Evolutionary conservation across 2,329 filamentous ascomycete species (phyloP), one percentile per base, ranked within the genome.

Genomic region (Ceratocystis eucalypticola): DNA sequence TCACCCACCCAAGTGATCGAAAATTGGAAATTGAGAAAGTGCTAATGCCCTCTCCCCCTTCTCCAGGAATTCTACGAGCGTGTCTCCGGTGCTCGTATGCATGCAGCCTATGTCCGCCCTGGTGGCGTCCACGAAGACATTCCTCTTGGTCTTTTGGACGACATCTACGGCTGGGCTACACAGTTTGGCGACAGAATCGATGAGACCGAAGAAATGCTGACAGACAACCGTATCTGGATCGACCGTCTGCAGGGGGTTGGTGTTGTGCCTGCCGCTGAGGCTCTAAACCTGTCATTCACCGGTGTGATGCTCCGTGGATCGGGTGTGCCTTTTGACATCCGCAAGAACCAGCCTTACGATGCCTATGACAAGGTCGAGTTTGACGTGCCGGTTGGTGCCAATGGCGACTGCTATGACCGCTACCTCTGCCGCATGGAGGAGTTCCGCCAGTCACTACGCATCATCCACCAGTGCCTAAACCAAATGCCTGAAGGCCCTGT

Each of bases 401-500:
- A 97, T 75, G 94, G 94, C 71, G 94, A 99, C 82, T 99, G 94
- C 84, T 99, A 99, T 80, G 94, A 99, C 79, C 88, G 94, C 73
- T 99, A 99, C 76, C 85, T 99, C 70, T 96, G 92, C 85, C 90
- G 94, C 73, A 99, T 99, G 93, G 93, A 97, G 78, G 94, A 99
- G 80, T 99, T 99, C 85, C 86, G 94, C 71, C 95, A 99, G 79
- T 96, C 91, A 28, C 88, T 99, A 69, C 89, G 94, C 73, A 99
- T 99, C 77, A 96, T 99, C 75, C 88, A 96, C 82, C 95, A 99
- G 79, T 99, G 95, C 78, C 80, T 99, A 72, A 97, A 99, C 83
- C 91, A 99, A 82, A 99, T 99, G 90, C 93, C 95, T 62, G 83
- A 89, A 62, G 94, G 94, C 33, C 94, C 94, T 64, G 84, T 97